phyloP scores from a whole-genome alignment of 495 filamentous ascomycete species.

The Penicillium soppii region DNA sequence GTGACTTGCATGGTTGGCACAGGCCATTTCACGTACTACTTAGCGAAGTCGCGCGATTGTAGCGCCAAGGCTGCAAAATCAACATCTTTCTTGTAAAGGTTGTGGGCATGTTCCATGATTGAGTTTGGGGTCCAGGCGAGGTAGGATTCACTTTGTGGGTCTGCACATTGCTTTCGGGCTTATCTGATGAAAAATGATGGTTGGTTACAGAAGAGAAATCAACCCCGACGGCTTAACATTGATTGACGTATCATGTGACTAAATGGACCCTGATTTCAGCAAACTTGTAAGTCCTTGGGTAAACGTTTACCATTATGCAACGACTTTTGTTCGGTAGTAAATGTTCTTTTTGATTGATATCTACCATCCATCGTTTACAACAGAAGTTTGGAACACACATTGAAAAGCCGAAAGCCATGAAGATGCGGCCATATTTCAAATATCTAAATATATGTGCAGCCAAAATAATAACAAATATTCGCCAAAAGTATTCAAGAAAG shows the following conservation, averaged over 20 bases:
- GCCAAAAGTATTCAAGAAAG: background rate
- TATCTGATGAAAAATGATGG: background rate
- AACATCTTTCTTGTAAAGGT: constrained; percentile 59
- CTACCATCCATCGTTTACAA: too few species aligned
- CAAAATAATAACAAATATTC: background rate
- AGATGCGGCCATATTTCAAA: background rate
- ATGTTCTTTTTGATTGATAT: too few species aligned
- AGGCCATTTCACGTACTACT: constrained; percentile 37
- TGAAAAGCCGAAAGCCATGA: background rate
- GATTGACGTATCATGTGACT: background rate
- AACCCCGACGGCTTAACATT: background rate
- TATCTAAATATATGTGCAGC: constrained; percentile 1
- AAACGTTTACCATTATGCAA: too few species aligned
- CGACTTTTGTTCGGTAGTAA: too few species aligned
- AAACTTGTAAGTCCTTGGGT: too few species aligned
- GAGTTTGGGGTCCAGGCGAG: background rate
- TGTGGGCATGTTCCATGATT: constrained; percentile 33
- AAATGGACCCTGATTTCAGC: background rate
- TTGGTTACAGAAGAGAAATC: background rate
- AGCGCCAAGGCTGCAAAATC: constrained; percentile 61
- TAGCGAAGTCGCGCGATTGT: constrained; percentile 58
- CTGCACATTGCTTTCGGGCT: background rate
- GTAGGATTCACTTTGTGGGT: background rate
- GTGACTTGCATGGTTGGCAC: background rate
- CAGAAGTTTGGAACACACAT: background rate